Conservation (phyloP, 1,139 yeast genomes). For the Pichia sp. region DNA sequence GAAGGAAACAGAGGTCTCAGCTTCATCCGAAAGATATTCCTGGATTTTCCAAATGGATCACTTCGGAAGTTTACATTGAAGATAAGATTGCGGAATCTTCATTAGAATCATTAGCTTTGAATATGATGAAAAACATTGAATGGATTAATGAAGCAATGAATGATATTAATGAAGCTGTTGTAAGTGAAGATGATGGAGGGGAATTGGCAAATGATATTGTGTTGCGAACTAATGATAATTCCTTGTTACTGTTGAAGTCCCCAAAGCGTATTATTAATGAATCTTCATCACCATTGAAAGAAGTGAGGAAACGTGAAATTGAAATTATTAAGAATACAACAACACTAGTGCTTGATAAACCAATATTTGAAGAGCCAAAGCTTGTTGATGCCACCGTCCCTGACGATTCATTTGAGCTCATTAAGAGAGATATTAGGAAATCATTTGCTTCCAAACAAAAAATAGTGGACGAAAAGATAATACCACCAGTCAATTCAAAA, state of each 20-base stretch:
- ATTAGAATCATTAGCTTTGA: conserved; percentile 21
- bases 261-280: conserved; percentile 20
- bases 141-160: conserved; percentile 28
- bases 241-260: conserved; percentile 20
- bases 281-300: conserved; percentile 19
- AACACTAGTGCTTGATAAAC: conserved; percentile 9
- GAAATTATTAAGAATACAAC: conserved; percentile 18
- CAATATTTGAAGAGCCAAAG: not conserved
- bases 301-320: conserved; percentile 15
- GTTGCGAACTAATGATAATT: conserved; percentile 7
- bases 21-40: conserved; percentile 23
- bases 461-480: not conserved
- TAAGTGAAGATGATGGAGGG: not conserved
- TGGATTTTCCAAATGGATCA: conserved; percentile 42
- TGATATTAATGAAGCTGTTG: conserved; percentile 13
- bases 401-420: conserved; percentile 27
- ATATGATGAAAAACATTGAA: conserved; percentile 23
- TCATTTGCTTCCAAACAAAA: conserved; percentile 24
- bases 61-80: conserved; percentile 33
- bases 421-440: conserved; percentile 27
- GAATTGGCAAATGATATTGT: not conserved
- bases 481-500: not conserved
- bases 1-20: not conserved
- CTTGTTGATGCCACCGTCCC: not conserved
- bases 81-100: conserved; percentile 23